Base-by-base conservation (phyloP, 2,329 filamentous ascomycete species). In the Trichoderma sp. region DNA sequence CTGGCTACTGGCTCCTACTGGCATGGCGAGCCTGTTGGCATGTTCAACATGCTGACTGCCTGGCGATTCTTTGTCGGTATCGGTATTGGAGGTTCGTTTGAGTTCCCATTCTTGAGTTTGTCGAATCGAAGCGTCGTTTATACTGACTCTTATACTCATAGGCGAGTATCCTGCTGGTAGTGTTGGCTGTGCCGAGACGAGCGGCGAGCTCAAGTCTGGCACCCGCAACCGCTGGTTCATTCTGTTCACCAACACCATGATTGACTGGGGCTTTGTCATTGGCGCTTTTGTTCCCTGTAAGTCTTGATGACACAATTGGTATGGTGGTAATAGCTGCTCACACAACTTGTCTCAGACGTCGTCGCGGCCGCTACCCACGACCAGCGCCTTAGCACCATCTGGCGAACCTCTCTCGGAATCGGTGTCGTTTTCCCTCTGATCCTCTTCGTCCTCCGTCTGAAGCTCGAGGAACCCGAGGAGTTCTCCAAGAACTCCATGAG, bases 141-240 rank as follows among this genome's bases (percentile, higher is more conserved):
- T 19, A 15, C 17, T 27, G 5, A 0, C 37, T 34, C 29, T 1
- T 12, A 2, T 2, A 5, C 22, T 8, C 5, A 37, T 59, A 82
- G 81, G 90, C 67, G 91, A 94, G 78, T 94, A 93, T 73, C 92
- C 92, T 0, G 91, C 92, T 50, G 94, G 94, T 4, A 92, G 88
- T 68, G 94, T 97, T 0, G 92, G 90, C 2, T 91, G 89, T 64
- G 92, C 93, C 3, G 94, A 97, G 79, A 90, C 90, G 5, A 94
- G 90, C 0, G 92, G 92, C 25, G 92, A 96, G 76, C 83, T 97
- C 68, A 92, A 93, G 77, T 78, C 80, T 17, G 94, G 94, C 12
- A 90, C 90, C 17, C 85, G 94, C n/a, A 94, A 97, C 76, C 85
- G 91, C 45, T 97, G 93, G 92, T 97, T 94, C 76, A 92, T 94